Evolutionary conservation across 305 asterid genomes (phyloP), one percentile per base, ranked within the genome.

Genomic region (Solanum chacoense): DNA sequence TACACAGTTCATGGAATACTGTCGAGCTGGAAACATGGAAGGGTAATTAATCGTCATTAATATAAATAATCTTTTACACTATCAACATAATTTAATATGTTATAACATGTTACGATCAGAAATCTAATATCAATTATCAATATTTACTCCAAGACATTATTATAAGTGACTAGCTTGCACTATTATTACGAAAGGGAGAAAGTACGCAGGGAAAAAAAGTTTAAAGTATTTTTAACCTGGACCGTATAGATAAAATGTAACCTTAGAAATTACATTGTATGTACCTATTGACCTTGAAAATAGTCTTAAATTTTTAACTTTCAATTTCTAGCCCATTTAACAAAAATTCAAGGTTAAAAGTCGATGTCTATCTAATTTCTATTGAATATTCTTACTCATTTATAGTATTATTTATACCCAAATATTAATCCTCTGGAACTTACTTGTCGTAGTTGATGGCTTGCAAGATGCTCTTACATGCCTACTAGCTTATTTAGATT

Each of bases 1-100:
- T 69, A 94, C 95, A 67, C 94, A 91, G 26, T 96, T 96, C 91
- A 92, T 92, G 88, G 96, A 94, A 14, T 40, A 93, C 84, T 96
- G 98, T 91, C 90, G 91, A 73, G 89, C 87, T 77, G 93, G 92
- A 92, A 95, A 94, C 90, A 93, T 88, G 65, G 99, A 94, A 88
- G 97, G 98, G 99, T 96, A 93, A 63, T 63, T 22, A 63, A 63
- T 63, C 13, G 1, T 63, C 11, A 63, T 63, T 63, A 63, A 63
- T 63, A 63, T 63, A 63, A 63, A 63, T 0, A 63, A 22, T 22
- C 22, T 59, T 59, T 63, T 35, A 11, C 32, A 11, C 31, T 18
- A 35, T 35, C 1, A 76, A 74, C 3, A 67, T 67, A 67, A 10
- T 67, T 67, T 67, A 63, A 67, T 67, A 65, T n/a, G 72, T 65